A percentile compares a stretch with the other conserved stretches of the same genome.
These are phyloP conservation scores for Hibiscus syriacus DNA, from an alignment of 345 rosid genomes.

Conservation along the genomic window DNA sequence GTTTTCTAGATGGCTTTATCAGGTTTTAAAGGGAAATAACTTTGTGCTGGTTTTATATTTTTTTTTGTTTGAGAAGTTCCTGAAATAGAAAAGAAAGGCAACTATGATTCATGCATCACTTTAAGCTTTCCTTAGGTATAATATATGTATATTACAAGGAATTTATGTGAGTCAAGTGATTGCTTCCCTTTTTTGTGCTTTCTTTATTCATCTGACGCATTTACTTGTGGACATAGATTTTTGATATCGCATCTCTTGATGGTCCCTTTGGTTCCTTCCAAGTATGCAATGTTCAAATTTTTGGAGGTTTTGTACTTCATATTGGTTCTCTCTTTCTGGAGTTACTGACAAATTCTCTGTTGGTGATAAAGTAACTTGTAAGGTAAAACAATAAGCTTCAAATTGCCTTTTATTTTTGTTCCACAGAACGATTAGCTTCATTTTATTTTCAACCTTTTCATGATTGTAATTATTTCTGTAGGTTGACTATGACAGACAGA, in stretches of 20 bases:
- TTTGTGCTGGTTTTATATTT: neutral
- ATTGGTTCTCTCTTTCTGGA: slow-evolving; percentile 59
- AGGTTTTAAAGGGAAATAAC: neutral
- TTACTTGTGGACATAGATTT: slow-evolving; percentile 4
- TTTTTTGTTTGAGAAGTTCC: neutral
- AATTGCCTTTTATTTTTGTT: neutral
- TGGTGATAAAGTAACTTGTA: slow-evolving; percentile 72
- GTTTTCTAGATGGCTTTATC: neutral
- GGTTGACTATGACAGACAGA: slow-evolving; percentile 94
- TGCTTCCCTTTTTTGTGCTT: neutral
- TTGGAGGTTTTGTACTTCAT: slow-evolving; percentile 89
- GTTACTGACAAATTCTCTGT: slow-evolving; percentile 37
- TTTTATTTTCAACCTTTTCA: neutral
- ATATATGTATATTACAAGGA: neutral
- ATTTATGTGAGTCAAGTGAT: neutral
- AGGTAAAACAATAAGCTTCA: slow-evolving; percentile 36
- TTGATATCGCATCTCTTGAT: slow-evolving; percentile 3
- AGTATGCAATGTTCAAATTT: slow-evolving; percentile 80
- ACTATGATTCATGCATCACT: neutral
- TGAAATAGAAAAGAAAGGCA: neutral
- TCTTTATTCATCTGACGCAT: neutral
- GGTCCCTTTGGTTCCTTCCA: slow-evolving; percentile 25
- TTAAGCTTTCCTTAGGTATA: too few species aligned
- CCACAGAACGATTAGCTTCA: neutral
- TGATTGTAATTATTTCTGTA: slow-evolving; percentile 8